Percentiles rank a stretch among this genome's conserved stretches.
phyloP scores from a whole-genome alignment of 2,329 filamentous ascomycete genomes.

The Venturia asperata region DNA sequence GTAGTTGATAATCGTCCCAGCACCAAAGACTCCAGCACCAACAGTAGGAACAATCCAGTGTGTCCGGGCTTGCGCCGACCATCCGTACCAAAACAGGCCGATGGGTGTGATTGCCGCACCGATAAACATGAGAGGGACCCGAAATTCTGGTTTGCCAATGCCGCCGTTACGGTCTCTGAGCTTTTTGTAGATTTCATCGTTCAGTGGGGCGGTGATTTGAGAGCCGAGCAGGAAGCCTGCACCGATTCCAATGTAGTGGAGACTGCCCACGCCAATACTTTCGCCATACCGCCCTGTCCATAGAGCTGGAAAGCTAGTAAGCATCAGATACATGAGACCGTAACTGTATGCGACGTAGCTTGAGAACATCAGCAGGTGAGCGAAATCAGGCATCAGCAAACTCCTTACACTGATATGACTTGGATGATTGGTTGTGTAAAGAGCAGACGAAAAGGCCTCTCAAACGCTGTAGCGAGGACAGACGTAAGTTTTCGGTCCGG shows the following conservation, averaged over 20 bases:
- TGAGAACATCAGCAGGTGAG: slow-evolving; percentile 23
- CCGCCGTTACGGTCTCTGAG: slow-evolving; percentile 41
- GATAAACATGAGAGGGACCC: slow-evolving; percentile 52
- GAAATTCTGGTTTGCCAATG: slow-evolving; percentile 48
- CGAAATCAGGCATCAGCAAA: slow-evolving; percentile 18
- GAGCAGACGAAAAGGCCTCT: slow-evolving; percentile 51
- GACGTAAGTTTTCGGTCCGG: slow-evolving; percentile 30
- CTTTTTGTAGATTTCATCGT: slow-evolving; percentile 44
- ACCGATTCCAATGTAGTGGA: slow-evolving; percentile 58
- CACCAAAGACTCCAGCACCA: slow-evolving; percentile 44
- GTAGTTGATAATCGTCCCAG: slow-evolving; percentile 39
- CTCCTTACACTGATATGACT: slow-evolving; percentile 35
- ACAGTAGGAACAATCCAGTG: slow-evolving; percentile 52
- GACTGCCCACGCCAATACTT: slow-evolving; percentile 44
- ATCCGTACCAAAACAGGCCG: slow-evolving; percentile 53
- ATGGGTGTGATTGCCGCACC: slow-evolving; percentile 46
- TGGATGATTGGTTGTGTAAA: slow-evolving; percentile 54
- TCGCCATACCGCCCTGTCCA: slow-evolving; percentile 51
- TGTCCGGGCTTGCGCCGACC: slow-evolving; percentile 43
- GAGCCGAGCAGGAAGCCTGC: slow-evolving; percentile 51
- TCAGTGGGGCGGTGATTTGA: slow-evolving; percentile 40
- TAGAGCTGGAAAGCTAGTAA: slow-evolving; percentile 54
- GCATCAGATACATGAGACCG: slow-evolving; percentile 56
- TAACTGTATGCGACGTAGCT: slow-evolving; percentile 53
- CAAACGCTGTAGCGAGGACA: slow-evolving; percentile 34